Conservation (phyloP, 2,329 filamentous ascomycete genomes). For the Epichloe festucae region DNA sequence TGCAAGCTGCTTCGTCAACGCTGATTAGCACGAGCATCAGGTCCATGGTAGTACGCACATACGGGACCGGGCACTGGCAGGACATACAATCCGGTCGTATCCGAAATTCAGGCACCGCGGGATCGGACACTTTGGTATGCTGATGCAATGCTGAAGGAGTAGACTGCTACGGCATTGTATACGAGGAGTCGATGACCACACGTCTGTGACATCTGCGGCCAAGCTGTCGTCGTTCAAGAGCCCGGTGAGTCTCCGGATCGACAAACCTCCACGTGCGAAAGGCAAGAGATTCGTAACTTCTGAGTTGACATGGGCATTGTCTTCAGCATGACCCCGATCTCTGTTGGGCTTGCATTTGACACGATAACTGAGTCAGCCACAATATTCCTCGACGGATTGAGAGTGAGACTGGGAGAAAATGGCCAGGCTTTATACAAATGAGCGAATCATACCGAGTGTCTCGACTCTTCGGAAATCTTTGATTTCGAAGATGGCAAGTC, state of each 20-base stretch:
- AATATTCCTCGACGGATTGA: neutral
- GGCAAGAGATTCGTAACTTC: too few species aligned
- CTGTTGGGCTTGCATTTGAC: too few species aligned
- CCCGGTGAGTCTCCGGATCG: neutral
- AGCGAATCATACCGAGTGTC: neutral
- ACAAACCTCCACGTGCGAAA: too few species aligned
- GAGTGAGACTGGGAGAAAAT: neutral
- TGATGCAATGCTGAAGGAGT: neutral
- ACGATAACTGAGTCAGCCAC: too few species aligned
- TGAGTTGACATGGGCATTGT: too few species aligned
- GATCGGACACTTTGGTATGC: neutral
- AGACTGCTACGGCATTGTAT: neutral
- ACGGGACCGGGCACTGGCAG: neutral
- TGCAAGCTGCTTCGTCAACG: neutral
- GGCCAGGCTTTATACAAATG: neutral
- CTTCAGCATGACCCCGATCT: too few species aligned
- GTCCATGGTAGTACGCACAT: neutral
- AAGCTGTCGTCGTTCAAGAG: neutral
- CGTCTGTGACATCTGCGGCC: too few species aligned
- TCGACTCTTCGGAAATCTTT: too few species aligned
- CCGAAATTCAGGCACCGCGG: neutral
- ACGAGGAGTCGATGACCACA: neutral
- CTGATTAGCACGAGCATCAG: neutral
- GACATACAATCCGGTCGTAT: neutral
- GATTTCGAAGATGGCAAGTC: neutral